A percentile compares a stretch with the other conserved stretches of the same genome.
Evolutionary conservation across 2,329 filamentous ascomycete species (phyloP).

Genomic region (Claviceps spartinae): DNA sequence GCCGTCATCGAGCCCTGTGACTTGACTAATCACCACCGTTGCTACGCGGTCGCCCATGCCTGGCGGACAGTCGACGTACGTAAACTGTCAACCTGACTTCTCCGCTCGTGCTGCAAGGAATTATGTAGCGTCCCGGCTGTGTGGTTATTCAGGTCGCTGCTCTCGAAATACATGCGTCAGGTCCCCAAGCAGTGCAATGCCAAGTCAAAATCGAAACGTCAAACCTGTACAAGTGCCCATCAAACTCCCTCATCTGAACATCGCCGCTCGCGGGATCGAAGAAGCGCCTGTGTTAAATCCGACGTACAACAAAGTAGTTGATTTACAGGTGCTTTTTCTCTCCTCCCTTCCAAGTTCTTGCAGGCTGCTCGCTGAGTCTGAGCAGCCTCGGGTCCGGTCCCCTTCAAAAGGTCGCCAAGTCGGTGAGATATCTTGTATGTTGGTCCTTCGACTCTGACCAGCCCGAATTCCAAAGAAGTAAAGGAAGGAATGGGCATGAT

Average conservation of each 20-base stretch:
- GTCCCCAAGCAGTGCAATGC: not conserved
- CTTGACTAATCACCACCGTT: not conserved
- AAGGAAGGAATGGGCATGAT: not conserved
- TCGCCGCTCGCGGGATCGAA: not conserved
- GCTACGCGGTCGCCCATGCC: not conserved
- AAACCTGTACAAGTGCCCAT: not conserved
- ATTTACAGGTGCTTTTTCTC: no score
- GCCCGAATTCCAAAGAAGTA: no score
- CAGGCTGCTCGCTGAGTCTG: no score
- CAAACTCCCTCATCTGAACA: not conserved
- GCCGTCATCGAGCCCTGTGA: not conserved
- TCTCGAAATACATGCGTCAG: not conserved
- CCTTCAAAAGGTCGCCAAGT: not conserved
- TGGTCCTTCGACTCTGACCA: not conserved
- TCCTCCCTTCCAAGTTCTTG: not conserved
- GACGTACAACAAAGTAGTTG: not conserved
- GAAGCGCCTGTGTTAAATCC: not conserved
- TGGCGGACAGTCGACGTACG: conserved; percentile 1
- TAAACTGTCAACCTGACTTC: not conserved
- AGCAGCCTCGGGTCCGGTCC: no score
- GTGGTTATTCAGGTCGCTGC: conserved; percentile 1
- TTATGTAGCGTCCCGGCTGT: conserved; percentile 1
- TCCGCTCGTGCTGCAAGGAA: conserved; percentile 4
- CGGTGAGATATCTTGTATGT: not conserved
- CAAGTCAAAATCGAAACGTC: not conserved